Conservation (phyloP, 495 filamentous ascomycete species). For the Xanthoparmelia taractica region DNA sequence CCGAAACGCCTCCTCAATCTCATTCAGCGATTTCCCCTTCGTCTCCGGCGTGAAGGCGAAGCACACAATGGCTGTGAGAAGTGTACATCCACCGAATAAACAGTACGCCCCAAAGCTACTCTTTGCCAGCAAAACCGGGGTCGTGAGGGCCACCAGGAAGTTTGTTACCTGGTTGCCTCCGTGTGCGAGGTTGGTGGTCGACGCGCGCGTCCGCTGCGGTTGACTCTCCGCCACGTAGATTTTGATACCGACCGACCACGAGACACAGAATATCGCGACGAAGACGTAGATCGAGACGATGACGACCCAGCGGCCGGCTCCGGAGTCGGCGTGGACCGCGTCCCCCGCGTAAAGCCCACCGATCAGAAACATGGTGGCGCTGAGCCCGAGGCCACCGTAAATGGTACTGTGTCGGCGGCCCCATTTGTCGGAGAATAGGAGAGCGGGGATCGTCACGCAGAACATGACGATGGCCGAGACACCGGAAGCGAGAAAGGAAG, state of each 20-base stretch:
- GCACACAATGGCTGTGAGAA: constrained; percentile 45
- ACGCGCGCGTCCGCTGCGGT: constrained; percentile 45
- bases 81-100: constrained; percentile 45
- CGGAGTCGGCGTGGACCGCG: constrained; percentile 37
- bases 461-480: constrained; percentile 50
- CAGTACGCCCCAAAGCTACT: constrained; percentile 54
- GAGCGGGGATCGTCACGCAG: constrained; percentile 45
- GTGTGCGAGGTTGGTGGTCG: constrained; percentile 41
- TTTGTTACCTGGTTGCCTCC: constrained; percentile 49
- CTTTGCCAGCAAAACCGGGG: constrained; percentile 52
- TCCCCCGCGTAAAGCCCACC: constrained; percentile 45
- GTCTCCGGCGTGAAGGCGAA: constrained; percentile 55
- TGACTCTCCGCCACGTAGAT: constrained; percentile 52
- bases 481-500: constrained; percentile 50
- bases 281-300: constrained; percentile 45
- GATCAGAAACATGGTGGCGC: constrained; percentile 42
- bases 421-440: constrained; percentile 56
- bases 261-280: constrained; percentile 34
- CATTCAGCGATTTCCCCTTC: constrained; percentile 46
- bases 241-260: constrained; percentile 50
- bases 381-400: constrained; percentile 46
- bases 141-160: constrained; percentile 57
- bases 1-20: constrained; percentile 49
- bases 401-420: constrained; percentile 53
- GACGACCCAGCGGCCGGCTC: constrained; percentile 49